Percentiles rank a stretch among this genome's conserved stretches.
phyloP scores from a whole-genome alignment of 495 filamentous ascomycete species.

The Tuber melanosporum region DNA sequence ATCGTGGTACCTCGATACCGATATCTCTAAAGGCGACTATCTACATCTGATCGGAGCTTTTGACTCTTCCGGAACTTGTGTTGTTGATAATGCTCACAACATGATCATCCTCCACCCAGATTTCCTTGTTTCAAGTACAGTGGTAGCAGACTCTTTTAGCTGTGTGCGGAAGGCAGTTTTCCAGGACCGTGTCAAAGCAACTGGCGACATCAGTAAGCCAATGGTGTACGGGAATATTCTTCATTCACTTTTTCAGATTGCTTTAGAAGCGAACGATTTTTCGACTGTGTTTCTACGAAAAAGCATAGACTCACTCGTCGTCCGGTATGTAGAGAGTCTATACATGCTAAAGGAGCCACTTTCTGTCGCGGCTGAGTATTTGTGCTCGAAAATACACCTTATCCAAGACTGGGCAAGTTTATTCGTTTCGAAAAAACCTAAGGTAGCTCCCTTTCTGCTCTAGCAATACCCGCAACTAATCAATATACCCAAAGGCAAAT shows the following conservation, averaged over 20 bases:
- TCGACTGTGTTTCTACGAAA: conserved; percentile 57
- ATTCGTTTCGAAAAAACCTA: conserved; percentile 68
- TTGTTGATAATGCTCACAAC: conserved; percentile 69
- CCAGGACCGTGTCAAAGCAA: conserved; percentile 86
- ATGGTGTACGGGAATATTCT: conserved; percentile 85
- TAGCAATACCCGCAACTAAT: conserved; percentile 30
- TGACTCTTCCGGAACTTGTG: conserved; percentile 56
- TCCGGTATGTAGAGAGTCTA: conserved; percentile 73
- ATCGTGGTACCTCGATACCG: conserved; percentile 69
- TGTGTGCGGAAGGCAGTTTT: conserved; percentile 85
- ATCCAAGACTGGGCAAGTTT: conserved; percentile 73
- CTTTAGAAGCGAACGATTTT: conserved; percentile 78
- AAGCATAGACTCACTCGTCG: conserved; percentile 58
- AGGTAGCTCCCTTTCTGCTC: conserved; percentile 48
- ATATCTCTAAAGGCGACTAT: conserved; percentile 63
- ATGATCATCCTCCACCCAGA: conserved; percentile 93
- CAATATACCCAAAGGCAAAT: conserved; percentile 48
- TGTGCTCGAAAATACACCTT: conserved; percentile 70
- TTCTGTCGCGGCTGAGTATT: conserved; percentile 62
- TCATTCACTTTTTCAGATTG: conserved; percentile 90
- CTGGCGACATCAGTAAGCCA: conserved; percentile 64
- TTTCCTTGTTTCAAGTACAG: conserved; percentile 87
- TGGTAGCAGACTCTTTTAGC: conserved; percentile 85
- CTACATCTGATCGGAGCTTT: conserved; percentile 84
- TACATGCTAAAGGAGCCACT: conserved; percentile 73